Conservation (phyloP, 208 protist species). For the Leishmania turanica region DNA sequence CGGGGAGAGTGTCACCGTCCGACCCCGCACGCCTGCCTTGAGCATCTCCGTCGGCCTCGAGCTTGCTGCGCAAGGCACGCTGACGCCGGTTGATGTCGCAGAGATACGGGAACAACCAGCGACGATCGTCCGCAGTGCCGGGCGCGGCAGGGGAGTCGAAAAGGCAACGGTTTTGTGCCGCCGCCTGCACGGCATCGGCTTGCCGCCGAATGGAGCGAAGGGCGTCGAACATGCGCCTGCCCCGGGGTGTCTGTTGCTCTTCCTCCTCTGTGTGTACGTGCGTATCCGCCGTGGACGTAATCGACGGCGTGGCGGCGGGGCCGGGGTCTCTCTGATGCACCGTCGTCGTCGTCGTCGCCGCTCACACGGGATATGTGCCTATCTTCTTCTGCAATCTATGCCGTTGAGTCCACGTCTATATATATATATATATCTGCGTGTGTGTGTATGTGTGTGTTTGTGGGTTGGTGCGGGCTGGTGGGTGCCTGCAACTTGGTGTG, state of each 20-base stretch:
- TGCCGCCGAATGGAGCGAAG: conserved; percentile 36
- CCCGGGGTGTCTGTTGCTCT: background rate
- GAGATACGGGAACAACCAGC: conserved; percentile 13
- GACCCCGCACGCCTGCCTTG: background rate
- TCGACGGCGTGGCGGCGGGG: background rate
- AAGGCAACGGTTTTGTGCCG: background rate
- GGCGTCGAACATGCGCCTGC: conserved; percentile 34
- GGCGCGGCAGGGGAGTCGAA: background rate
- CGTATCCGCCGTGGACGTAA: background rate
- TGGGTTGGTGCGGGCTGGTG: background rate
- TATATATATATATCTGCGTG: background rate
- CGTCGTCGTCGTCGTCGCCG: background rate
- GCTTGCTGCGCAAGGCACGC: background rate
- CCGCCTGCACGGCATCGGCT: background rate
- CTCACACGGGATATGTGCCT: background rate
- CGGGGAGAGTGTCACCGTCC: background rate
- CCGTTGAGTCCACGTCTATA: background rate
- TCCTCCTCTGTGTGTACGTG: background rate
- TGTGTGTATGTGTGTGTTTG: background rate
- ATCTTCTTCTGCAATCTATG: background rate
- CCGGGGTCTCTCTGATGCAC: background rate
- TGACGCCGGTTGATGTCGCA: background rate
- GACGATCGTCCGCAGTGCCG: background rate
- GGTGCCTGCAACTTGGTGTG: background rate
- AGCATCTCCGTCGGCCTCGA: background rate